A percentile compares a stretch with the other conserved stretches of the same genome.
phyloP scores from a whole-genome alignment of 2,329 filamentous ascomycete genomes.

The Aureobasidium pullulans region DNA sequence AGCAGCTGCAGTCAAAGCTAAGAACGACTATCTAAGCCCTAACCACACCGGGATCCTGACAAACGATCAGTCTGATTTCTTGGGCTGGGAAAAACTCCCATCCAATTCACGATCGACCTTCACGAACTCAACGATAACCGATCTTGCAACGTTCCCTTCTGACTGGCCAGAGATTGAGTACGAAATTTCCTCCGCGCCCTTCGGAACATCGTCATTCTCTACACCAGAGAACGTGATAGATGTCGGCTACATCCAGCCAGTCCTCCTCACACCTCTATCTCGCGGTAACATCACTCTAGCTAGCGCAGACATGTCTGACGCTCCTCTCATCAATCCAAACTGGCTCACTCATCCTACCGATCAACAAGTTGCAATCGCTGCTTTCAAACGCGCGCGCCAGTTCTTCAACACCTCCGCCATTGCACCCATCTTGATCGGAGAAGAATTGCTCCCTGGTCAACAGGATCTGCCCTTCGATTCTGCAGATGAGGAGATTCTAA shows the following conservation, averaged over 20 bases:
- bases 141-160: constrained; percentile 19
- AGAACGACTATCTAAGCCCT: constrained; percentile 11
- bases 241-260: not conserved
- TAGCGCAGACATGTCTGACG: constrained; percentile 21
- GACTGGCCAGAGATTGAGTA: constrained; percentile 32
- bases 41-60: constrained; percentile 21
- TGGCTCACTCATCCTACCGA: constrained; percentile 30
- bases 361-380: constrained; percentile 16
- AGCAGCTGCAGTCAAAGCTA: constrained; percentile 14
- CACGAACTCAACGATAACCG: constrained; percentile 16
- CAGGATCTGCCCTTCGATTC: constrained; percentile 11
- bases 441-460: constrained; percentile 25
- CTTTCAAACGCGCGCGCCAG: constrained; percentile 17
- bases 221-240: constrained; percentile 16
- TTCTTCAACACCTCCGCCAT: constrained; percentile 23
- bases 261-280: not conserved
- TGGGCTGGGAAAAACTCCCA: constrained; percentile 25
- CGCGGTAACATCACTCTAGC: constrained; percentile 19
- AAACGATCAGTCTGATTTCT: constrained; percentile 16
- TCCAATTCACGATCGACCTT: constrained; percentile 14
- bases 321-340: constrained; percentile 29
- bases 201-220: constrained; percentile 23
- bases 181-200: not conserved
- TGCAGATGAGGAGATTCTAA: constrained; percentile 24
- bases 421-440: constrained; percentile 20